These are phyloP conservation scores for Vanrija sp. DNA, from an alignment of 1,284 basidiomycete genomes.

Conservation along the genomic window DNA sequence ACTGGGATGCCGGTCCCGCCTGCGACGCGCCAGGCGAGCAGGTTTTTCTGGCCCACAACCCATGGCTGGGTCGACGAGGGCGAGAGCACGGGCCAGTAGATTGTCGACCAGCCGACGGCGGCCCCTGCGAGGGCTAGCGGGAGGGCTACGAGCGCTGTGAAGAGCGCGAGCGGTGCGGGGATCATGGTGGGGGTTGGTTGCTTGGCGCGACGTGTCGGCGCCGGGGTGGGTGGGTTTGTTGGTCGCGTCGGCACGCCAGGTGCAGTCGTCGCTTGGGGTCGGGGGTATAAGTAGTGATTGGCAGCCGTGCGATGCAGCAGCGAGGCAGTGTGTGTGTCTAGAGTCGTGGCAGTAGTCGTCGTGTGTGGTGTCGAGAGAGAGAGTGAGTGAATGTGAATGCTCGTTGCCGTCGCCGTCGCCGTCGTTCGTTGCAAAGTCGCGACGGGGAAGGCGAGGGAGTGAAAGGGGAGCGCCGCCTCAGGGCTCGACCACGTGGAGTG, in stretches of 20 bases:
- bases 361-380: too few species aligned
- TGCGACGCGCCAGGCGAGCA: slow-evolving; percentile 42
- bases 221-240: neutral
- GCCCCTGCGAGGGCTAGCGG: neutral
- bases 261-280: too few species aligned
- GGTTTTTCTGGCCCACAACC: slow-evolving; percentile 43
- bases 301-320: too few species aligned
- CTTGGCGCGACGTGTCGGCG: neutral
- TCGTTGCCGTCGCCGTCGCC: too few species aligned
- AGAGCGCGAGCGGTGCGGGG: neutral
- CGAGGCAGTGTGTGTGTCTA: too few species aligned
- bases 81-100: slow-evolving; percentile 46
- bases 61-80: slow-evolving; percentile 38
- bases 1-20: slow-evolving; percentile 42
- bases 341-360: too few species aligned
- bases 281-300: too few species aligned
- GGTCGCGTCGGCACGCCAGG: neutral
- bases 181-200: neutral
- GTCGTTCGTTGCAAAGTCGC: too few species aligned
- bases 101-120: slow-evolving; percentile 24
- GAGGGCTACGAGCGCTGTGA: slow-evolving; percentile 1
- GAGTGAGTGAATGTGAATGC: too few species aligned
- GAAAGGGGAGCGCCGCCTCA: too few species aligned
- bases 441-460: too few species aligned
- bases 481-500: too few species aligned